Conservation (phyloP, 345 rosid genomes). For the Cardamine resedifolia region DNA sequence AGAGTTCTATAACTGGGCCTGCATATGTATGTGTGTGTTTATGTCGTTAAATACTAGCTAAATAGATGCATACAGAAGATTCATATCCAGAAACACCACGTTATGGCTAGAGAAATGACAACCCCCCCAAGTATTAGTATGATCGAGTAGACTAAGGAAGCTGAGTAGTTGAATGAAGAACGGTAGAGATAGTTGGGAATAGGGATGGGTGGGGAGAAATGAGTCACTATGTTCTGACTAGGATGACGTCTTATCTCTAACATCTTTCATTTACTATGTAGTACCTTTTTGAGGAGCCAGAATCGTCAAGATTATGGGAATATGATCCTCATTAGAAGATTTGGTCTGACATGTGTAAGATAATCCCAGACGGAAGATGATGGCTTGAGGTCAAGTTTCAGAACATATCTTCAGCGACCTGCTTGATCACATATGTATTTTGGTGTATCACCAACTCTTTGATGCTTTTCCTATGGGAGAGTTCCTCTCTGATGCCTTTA, state of each 20-base stretch:
- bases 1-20: too few species aligned
- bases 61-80: not conserved
- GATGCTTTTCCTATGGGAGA: not conserved
- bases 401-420: not conserved
- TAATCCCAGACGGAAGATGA: not conserved
- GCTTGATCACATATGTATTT: not conserved
- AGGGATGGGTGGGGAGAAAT: not conserved
- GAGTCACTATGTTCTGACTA: not conserved
- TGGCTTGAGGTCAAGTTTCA: not conserved
- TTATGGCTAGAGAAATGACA: not conserved
- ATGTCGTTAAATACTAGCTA: not conserved
- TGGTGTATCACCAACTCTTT: not conserved
- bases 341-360: not conserved
- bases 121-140: not conserved
- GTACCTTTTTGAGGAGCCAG: constrained; percentile 14
- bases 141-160: too few species aligned
- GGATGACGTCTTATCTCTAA: not conserved
- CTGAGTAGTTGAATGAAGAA: too few species aligned
- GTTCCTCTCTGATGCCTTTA: not conserved
- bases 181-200: not conserved
- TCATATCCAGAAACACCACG: not conserved
- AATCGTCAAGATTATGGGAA: not conserved
- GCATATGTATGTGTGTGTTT: too few species aligned
- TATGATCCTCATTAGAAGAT: too few species aligned
- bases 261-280: constrained; percentile 13